Conservation (phyloP, 129 eudicot genomes). For the Silybum marianum region DNA sequence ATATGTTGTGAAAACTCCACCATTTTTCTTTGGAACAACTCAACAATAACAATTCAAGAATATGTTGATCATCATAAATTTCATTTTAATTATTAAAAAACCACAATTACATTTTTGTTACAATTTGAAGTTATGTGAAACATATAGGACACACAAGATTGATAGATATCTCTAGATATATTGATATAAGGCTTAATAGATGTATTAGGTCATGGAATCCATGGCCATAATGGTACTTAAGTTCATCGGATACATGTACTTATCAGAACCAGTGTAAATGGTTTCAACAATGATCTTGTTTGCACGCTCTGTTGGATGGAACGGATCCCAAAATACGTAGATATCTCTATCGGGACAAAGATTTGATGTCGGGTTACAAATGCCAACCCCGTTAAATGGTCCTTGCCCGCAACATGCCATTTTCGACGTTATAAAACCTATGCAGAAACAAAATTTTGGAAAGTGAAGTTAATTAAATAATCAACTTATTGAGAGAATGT, state of each 20-base stretch:
- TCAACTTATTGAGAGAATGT: background rate
- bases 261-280: conserved; percentile 45
- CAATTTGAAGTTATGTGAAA: background rate
- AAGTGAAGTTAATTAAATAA: background rate
- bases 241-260: conserved; percentile 83
- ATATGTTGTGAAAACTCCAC: background rate
- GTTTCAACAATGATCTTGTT: conserved; percentile 61
- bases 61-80: conserved; percentile 17
- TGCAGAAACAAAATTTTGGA: background rate
- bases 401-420: conserved; percentile 93
- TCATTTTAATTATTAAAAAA: conserved; percentile 2
- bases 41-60: background rate
- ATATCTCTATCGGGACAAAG: conserved; percentile 48
- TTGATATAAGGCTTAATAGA: background rate
- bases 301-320: conserved; percentile 71
- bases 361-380: conserved; percentile 54
- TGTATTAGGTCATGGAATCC: conserved; percentile 42
- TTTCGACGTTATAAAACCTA: conserved; percentile 71
- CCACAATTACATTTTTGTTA: conserved; percentile 20
- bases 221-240: conserved; percentile 68
- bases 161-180: conserved; percentile 6
- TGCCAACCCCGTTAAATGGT: conserved; percentile 67
- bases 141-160: conserved; percentile 28
- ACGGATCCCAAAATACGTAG: conserved; percentile 76
- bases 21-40: background rate